Conservation (phyloP, 495 filamentous ascomycete species). For the Neurospora sp. region DNA sequence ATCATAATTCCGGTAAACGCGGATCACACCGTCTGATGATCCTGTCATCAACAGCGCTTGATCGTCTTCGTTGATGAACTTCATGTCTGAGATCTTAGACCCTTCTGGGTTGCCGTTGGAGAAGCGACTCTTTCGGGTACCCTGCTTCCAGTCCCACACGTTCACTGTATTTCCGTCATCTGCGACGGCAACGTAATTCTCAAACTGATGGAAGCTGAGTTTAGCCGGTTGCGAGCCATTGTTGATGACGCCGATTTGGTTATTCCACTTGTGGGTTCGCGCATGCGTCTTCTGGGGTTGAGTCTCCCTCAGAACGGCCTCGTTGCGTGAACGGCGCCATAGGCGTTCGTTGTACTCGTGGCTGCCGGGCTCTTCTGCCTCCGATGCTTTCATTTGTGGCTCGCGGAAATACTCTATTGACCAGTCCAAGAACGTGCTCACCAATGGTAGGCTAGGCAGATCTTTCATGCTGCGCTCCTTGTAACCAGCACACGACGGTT, state of each 20-base stretch:
- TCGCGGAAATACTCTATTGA: slow-evolving; percentile 98
- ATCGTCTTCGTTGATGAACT: slow-evolving; percentile 97
- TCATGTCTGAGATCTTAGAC: slow-evolving; percentile 85
- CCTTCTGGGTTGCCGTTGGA: slow-evolving; percentile 87
- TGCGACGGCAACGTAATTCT: slow-evolving; percentile 88
- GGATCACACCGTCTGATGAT: slow-evolving; percentile 85
- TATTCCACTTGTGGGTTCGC: slow-evolving; percentile 74
- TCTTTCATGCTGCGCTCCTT: slow-evolving; percentile 45
- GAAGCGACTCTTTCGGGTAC: slow-evolving; percentile 67
- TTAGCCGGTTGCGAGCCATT: slow-evolving; percentile 80
- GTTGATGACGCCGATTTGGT: slow-evolving; percentile 63
- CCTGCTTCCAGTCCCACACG: slow-evolving; percentile 86
- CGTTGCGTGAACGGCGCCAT: slow-evolving; percentile 88
- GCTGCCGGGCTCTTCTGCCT: slow-evolving; percentile 92
- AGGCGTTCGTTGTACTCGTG: slow-evolving; percentile 94
- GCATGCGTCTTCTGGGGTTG: slow-evolving; percentile 87
- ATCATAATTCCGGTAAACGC: slow-evolving; percentile 88
- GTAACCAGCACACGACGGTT: slow-evolving; percentile 67
- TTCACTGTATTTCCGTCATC: slow-evolving; percentile 83
- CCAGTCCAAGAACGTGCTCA: slow-evolving; percentile 84
- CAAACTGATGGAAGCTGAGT: slow-evolving; percentile 96
- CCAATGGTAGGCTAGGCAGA: slow-evolving; percentile 56
- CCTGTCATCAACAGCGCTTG: slow-evolving; percentile 90
- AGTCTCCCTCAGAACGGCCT: slow-evolving; percentile 80
- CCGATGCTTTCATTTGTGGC: slow-evolving; percentile 94